Evolutionary conservation across 306 rosid genomes (phyloP).

Genomic region (Castanospermum australe): DNA sequence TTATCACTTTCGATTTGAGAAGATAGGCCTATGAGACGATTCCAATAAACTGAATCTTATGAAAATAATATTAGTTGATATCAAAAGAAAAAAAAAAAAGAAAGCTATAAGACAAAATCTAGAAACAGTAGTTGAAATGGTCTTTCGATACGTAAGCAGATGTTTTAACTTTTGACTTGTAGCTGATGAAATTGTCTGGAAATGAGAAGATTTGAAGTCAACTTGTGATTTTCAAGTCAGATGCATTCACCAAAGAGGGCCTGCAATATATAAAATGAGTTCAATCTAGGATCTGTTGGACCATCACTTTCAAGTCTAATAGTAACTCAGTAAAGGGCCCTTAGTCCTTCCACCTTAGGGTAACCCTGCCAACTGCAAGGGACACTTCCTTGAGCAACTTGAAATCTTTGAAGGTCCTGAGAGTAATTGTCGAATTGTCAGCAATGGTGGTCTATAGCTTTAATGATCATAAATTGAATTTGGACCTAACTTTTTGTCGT

Average conservation of each 20-base stretch:
- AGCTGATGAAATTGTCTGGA: constrained; percentile 3
- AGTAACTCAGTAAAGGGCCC: background rate
- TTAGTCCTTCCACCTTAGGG: background rate
- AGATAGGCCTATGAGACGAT: too few species aligned
- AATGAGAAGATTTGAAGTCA: constrained; percentile 26
- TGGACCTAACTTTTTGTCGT: constrained; percentile 26
- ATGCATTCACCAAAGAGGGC: constrained; percentile 30
- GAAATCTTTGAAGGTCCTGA: constrained; percentile 27
- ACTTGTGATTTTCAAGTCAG: constrained; percentile 16
- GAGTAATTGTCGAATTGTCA: constrained; percentile 13
- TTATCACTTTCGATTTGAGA: too few species aligned
- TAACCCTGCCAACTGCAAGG: constrained; percentile 2
- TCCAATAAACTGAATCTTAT: too few species aligned
- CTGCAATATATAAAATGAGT: background rate
- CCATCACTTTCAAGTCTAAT: constrained; percentile 17
- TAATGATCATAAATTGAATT: constrained; percentile 27
- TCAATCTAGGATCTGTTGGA: background rate
- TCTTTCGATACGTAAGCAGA: background rate
- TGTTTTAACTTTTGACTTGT: constrained; percentile 16
- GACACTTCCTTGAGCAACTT: constrained; percentile 32
- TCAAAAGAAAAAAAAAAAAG: too few species aligned
- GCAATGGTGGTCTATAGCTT: constrained; percentile 28
- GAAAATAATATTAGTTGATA: too few species aligned
- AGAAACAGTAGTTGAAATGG: constrained; percentile 13
- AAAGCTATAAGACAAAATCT: constrained; percentile 22